Evolutionary conservation across 371 early-diverging fungal species (phyloP), one percentile per base, ranked within the genome.

Genomic region (Mortierella polycephala): DNA sequence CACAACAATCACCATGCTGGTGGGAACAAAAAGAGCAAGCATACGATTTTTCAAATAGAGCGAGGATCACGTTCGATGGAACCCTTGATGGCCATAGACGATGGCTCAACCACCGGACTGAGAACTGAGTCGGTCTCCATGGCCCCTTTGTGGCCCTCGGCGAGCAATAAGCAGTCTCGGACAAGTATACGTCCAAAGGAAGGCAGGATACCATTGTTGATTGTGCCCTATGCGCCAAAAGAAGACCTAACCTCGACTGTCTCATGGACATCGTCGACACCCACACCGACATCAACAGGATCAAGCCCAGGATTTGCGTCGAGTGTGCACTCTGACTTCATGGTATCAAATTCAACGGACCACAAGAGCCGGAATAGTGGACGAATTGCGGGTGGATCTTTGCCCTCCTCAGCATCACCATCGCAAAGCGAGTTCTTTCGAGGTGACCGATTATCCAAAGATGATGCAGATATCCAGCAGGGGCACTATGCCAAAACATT

Each of bases 391-490:
- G 0, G 16, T 18, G 18, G 51, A 51, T 18, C 16, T 14, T 30
- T 37, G 30, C 55, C 40, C n/a, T 12, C 39, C 7, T 7, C n/a
- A 57, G 45, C 14, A 5, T 18, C 57, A 56, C 12, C 58, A 7
- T 18, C 44, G 18, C 4, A 44, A 57, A n/a, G 37, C 46, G 11
- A 18, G 20, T 51, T 46, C 20, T 16, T 39, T 18, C 61, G 55
- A 37, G 67, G 70, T 9, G 47, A 45, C 5, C 73, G 62, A 13
- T 23, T 72, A 10, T 60, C 73, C 8, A 62, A 58, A 14, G 51
- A 49, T 1, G 57, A 61, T 14, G 73, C 73, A 0, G 73, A 72
- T 21, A 62, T 62, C 16, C 73, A 72, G 30, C 73, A 54, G 2
- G 62, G 51, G 9, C 52, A 57, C 5, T 72, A 72, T 18, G 47